Evolutionary conservation across 2,329 filamentous ascomycete species (phyloP), one percentile per base, ranked within the genome.

Genomic region (Tolypocladium amazonense): DNA sequence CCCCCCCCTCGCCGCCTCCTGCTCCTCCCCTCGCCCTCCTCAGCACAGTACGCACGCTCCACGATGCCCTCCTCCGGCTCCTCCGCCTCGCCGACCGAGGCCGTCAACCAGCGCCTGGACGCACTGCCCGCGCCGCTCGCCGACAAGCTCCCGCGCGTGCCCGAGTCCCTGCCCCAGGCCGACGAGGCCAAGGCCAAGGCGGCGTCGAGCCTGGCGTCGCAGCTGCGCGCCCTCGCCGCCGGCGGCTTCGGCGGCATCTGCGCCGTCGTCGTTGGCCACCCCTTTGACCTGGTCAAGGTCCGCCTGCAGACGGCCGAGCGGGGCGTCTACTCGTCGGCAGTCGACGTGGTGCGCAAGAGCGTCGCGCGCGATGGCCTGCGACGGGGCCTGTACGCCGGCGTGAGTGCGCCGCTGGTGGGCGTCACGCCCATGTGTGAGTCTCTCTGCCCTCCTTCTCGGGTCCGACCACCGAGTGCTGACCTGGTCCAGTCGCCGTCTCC

Each of bases 341-440:
- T 97, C 69, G 94, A 99, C 76, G 93, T 97, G 1, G 92, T 97
- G 64, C 81, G 83, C 74, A 96, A 89, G 79, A 93, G 90, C 41
- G 77, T 99, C 62, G 92, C 92, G 35, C 84, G 89, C 62, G 93
- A 97, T 75, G 94, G 94, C 1, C 73, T 96, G 65, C 69, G 76
- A 62, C 77, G 89, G 74, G 94, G 94, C 11, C 75, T 99, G 63
- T 99, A 99, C 75, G 94, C 94, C n/a, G 94, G 94, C 73, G 93
- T 99, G 54, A 94, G 89, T 67, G 94, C 94, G 68, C 94, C 94
- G 53, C 78, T 99, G 63, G 89, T 97, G 12, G 94, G 94, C 58
- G 94, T 99, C 20, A 99, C 94, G 62, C 94, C 94, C 59, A 99
- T 99, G 94, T 99, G 92, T 97, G 83, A 77, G 92, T 85, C 45